Percentiles rank a stretch among this genome's conserved stretches.
Evolutionary conservation across 2,329 filamentous ascomycete species (phyloP).

Genomic region (Colletotrichum acutatum): DNA sequence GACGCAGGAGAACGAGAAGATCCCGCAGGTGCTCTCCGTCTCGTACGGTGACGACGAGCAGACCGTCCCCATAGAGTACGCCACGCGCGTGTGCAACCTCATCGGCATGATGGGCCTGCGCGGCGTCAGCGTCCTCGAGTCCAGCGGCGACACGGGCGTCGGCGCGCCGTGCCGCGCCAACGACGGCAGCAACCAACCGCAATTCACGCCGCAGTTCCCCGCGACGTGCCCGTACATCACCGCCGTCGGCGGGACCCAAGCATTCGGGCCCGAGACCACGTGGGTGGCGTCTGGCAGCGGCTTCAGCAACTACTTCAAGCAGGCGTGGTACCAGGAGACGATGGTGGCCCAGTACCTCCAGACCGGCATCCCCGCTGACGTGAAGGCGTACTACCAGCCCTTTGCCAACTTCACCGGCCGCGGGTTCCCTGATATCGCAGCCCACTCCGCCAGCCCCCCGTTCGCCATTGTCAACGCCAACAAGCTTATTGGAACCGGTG

Average conservation of each 20-base stretch:
- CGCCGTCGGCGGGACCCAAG: slow-evolving; percentile 65
- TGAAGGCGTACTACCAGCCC: slow-evolving; percentile 59
- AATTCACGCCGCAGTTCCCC: slow-evolving; percentile 39
- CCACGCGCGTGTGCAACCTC: slow-evolving; percentile 66
- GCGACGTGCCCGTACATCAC: slow-evolving; percentile 65
- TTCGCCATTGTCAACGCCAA: slow-evolving; percentile 43
- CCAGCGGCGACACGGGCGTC: slow-evolving; percentile 68
- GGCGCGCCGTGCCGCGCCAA: slow-evolving; percentile 64
- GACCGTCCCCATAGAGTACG: slow-evolving; percentile 68
- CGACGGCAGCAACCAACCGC: slow-evolving; percentile 52
- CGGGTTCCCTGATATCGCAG: slow-evolving; percentile 71
- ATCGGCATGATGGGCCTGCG: slow-evolving; percentile 73
- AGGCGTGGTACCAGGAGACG: slow-evolving; percentile 56
- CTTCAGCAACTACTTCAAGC: slow-evolving; percentile 59
- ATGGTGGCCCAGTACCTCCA: slow-evolving; percentile 57
- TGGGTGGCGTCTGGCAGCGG: slow-evolving; percentile 64
- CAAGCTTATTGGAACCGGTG: slow-evolving; percentile 33
- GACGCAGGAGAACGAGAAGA: slow-evolving; percentile 56
- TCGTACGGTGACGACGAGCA: slow-evolving; percentile 78
- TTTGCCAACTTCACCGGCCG: slow-evolving; percentile 62
- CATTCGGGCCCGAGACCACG: slow-evolving; percentile 60
- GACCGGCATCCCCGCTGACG: slow-evolving; percentile 41
- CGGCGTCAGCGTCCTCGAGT: slow-evolving; percentile 71
- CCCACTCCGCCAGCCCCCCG: slow-evolving; percentile 54
- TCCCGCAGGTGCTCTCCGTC: slow-evolving; percentile 71